These are phyloP conservation scores for Ogataea corticis DNA, from an alignment of 805 yeast species.

Conservation along the genomic window DNA sequence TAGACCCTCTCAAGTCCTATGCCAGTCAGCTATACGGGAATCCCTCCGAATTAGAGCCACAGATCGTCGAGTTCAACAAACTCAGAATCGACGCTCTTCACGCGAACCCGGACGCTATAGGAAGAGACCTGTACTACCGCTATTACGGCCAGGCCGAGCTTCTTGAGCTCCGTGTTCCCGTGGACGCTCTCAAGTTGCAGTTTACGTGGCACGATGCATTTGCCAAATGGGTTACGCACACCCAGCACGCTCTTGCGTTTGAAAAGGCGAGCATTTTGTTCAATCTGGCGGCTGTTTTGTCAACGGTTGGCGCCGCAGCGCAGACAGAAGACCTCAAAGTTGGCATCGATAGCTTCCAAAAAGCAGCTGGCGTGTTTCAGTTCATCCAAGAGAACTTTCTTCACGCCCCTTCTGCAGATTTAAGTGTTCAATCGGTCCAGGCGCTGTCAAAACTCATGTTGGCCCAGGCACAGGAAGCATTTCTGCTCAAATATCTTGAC, in stretches of 20 bases:
- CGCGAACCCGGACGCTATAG: conserved; percentile 33
- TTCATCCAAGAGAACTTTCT: conserved; percentile 77
- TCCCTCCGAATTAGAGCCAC: conserved; percentile 56
- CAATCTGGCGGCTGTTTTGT: conserved; percentile 68
- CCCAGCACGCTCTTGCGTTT: conserved; percentile 82
- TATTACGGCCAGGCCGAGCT: conserved; percentile 84
- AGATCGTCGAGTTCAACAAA: conserved; percentile 53
- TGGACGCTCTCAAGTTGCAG: conserved; percentile 47
- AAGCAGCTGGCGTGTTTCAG: conserved; percentile 75
- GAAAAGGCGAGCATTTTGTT: conserved; percentile 86
- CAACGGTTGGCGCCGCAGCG: conserved; percentile 45
- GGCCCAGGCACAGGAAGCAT: conserved; percentile 89
- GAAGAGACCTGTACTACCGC: conserved; percentile 56
- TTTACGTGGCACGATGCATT: conserved; percentile 86
- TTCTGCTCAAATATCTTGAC: conserved; percentile 61
- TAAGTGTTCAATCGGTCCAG: conserved; percentile 64
- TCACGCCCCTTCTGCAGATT: conserved; percentile 84
- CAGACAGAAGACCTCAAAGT: conserved; percentile 49
- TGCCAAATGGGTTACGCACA: conserved; percentile 42
- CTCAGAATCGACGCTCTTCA: conserved; percentile 62
- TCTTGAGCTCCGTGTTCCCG: conserved; percentile 73
- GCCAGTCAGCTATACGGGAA: conserved; percentile 64
- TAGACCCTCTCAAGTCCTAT: conserved; percentile 55
- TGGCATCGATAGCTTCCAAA: conserved; percentile 63
- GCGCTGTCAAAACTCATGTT: conserved; percentile 66